A percentile compares a stretch with the other conserved stretches of the same genome.
These are phyloP conservation scores for Ascochyta lentis DNA, from an alignment of 2,329 filamentous ascomycete species.

Conservation along the genomic window DNA sequence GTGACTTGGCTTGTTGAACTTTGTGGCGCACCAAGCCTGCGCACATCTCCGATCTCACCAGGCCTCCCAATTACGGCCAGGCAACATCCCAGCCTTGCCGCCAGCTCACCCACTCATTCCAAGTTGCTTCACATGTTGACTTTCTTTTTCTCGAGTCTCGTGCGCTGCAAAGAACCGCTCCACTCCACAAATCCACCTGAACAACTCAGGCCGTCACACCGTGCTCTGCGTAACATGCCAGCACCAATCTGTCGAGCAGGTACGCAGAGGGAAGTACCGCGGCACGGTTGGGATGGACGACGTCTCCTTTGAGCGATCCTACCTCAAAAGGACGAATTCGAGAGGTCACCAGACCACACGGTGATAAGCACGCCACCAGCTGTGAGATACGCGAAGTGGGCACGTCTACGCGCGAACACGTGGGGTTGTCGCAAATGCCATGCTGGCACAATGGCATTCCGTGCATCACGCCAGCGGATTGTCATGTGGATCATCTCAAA, in stretches of 20 bases:
- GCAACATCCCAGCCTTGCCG: constrained; percentile 14
- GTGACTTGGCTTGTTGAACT: constrained; percentile 2
- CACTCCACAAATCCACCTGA: constrained; percentile 10
- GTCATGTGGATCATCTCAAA: constrained; percentile 14
- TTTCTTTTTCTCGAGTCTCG: constrained; percentile 14
- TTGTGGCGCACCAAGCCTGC: constrained; percentile 14
- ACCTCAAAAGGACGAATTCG: background rate
- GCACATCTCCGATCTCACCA: constrained; percentile 17
- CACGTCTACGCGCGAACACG: constrained; percentile 20
- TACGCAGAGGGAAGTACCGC: constrained; percentile 7
- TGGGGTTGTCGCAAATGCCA: constrained; percentile 15
- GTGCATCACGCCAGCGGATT: constrained; percentile 9
- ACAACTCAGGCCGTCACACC: constrained; percentile 15
- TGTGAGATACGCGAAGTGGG: constrained; percentile 11
- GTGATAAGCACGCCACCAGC: constrained; percentile 11
- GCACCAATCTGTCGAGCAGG: background rate
- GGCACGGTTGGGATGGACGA: background rate
- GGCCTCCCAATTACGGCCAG: constrained; percentile 7
- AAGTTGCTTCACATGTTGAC: constrained; percentile 5
- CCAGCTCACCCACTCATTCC: constrained; percentile 12
- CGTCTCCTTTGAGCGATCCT: constrained; percentile 8
- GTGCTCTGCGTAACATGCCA: constrained; percentile 17
- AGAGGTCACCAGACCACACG: constrained; percentile 12
- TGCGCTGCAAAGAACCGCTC: constrained; percentile 3
- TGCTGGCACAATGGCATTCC: constrained; percentile 14